Conservation (phyloP, 352 stramenopile genomes). For the Albugo candida region DNA sequence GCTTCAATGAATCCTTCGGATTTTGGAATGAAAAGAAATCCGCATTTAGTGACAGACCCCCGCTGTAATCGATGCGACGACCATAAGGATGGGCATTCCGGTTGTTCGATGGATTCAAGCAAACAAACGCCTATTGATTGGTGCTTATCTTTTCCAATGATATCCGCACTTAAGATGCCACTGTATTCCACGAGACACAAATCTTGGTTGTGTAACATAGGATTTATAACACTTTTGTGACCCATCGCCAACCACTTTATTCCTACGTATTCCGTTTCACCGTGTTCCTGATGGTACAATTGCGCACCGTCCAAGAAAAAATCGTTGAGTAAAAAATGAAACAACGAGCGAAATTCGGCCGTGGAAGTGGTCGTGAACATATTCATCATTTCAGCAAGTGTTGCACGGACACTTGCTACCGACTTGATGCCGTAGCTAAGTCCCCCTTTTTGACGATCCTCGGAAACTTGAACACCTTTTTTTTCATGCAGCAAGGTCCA, state of each 20-base stretch:
- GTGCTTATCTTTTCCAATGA: conserved; percentile 22
- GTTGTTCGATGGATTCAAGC: conserved; percentile 65
- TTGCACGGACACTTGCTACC: conserved; percentile 26
- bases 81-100: conserved; percentile 42
- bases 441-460: conserved; percentile 66
- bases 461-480: conserved; percentile 38
- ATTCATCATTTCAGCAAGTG: conserved; percentile 62
- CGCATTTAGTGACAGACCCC: conserved; percentile 56
- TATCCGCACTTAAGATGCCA: conserved; percentile 31
- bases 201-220: conserved; percentile 25
- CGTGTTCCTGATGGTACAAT: conserved; percentile 53
- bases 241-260: conserved; percentile 64
- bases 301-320: conserved; percentile 48
- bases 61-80: conserved; percentile 57
- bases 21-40: conserved; percentile 44
- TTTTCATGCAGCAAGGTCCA: conserved; percentile 62
- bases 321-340: conserved; percentile 56
- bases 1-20: conserved; percentile 42
- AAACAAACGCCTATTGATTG: conserved; percentile 41
- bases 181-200: conserved; percentile 67
- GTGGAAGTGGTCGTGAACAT: conserved; percentile 43
- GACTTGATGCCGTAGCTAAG: conserved; percentile 62
- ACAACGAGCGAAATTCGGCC: conserved; percentile 38
- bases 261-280: conserved; percentile 51
- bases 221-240: conserved; percentile 28